Conservation (phyloP, 148 eudicot species). For the Fagopyrum tataricum region DNA sequence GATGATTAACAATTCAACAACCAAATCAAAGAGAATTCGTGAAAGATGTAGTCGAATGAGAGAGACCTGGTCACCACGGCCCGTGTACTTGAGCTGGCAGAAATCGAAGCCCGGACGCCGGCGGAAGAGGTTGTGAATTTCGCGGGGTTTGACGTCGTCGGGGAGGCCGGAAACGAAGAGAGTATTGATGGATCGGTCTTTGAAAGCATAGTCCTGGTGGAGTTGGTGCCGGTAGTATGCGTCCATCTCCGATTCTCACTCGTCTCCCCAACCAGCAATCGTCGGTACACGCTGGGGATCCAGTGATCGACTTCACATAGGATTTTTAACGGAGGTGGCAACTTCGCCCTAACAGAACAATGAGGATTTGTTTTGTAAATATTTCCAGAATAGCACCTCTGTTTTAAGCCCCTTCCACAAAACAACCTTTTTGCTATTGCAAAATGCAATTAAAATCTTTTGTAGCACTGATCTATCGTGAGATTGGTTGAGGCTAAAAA, state of each 20-base stretch:
- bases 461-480: too few species aligned
- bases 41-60: background rate
- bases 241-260: constrained; percentile 20
- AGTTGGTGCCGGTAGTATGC: constrained; percentile 36
- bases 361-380: too few species aligned
- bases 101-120: constrained; percentile 77
- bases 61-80: constrained; percentile 67
- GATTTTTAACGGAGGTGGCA: too few species aligned
- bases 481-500: too few species aligned
- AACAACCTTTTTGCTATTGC: too few species aligned
- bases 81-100: constrained; percentile 87
- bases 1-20: background rate
- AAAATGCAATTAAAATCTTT: too few species aligned
- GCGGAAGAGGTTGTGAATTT: constrained; percentile 90
- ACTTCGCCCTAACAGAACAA: too few species aligned
- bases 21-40: background rate
- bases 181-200: constrained; percentile 52
- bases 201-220: constrained; percentile 16
- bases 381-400: too few species aligned
- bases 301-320: too few species aligned
- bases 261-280: background rate
- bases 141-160: constrained; percentile 77
- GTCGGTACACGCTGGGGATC: too few species aligned
- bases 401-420: too few species aligned
- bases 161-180: constrained; percentile 91